Evolutionary conservation across 768 basidiomycete genomes (phyloP).

Genomic region (Suillus discolor): DNA sequence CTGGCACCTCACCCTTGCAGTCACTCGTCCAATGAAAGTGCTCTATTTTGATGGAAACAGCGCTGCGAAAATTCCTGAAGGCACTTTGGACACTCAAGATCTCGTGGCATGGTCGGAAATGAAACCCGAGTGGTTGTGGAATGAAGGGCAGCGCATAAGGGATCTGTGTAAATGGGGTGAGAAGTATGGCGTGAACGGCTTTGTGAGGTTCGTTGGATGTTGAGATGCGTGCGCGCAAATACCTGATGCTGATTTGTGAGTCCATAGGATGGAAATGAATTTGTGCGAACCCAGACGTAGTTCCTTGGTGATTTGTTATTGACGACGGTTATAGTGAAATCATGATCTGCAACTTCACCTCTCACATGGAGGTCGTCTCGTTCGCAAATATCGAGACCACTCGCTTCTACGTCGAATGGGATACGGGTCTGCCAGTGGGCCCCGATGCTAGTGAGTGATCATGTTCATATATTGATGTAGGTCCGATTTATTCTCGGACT

Average conservation of each 20-base stretch:
- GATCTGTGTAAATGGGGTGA: conserved; percentile 38
- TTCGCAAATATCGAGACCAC: conserved; percentile 34
- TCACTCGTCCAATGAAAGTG: conserved; percentile 30
- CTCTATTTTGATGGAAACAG: conserved; percentile 37
- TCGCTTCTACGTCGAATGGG: background rate
- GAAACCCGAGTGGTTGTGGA: conserved; percentile 17
- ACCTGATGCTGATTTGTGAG: background rate
- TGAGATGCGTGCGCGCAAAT: background rate
- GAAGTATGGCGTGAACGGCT: conserved; percentile 34
- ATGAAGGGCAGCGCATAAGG: conserved; percentile 29
- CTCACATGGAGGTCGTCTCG: conserved; percentile 41
- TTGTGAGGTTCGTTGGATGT: conserved; percentile 26
- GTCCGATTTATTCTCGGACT: background rate
- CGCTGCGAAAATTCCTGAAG: conserved; percentile 28
- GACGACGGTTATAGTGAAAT: conserved; percentile 40
- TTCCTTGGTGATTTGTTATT: background rate
- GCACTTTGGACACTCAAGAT: conserved; percentile 39
- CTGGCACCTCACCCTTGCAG: conserved; percentile 33
- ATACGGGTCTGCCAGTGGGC: background rate
- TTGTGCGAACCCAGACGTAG: conserved; percentile 37
- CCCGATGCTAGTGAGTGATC: background rate
- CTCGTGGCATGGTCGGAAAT: conserved; percentile 33
- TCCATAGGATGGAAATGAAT: conserved; percentile 47
- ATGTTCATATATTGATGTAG: conserved; percentile 1
- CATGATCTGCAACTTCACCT: conserved; percentile 49